A percentile compares a stretch with the other conserved stretches of the same genome.
Evolutionary conservation across 495 filamentous ascomycete genomes (phyloP).

Genomic region (Hypoxylon intermedium): DNA sequence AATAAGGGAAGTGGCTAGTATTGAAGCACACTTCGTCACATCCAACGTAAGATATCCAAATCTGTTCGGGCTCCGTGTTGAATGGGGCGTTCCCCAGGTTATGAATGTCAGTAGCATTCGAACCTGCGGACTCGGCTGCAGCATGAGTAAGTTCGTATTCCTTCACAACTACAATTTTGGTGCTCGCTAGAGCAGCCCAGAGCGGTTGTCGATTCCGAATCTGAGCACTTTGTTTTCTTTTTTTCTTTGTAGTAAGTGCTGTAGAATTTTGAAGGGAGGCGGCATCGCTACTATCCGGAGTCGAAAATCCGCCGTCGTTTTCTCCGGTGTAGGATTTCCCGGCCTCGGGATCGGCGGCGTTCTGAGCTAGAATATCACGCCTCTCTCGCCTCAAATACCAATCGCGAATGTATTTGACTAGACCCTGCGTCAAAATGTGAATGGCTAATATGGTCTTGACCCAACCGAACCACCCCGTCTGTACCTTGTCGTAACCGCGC

Average conservation of each 20-base stretch:
- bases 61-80: constrained; percentile 70
- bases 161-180: constrained; percentile 90
- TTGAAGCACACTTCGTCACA: constrained; percentile 83
- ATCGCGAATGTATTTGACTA: constrained; percentile 67
- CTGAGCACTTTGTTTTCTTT: constrained; percentile 85
- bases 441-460: constrained; percentile 73
- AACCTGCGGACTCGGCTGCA: constrained; percentile 72
- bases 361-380: constrained; percentile 54
- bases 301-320: constrained; percentile 50
- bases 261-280: constrained; percentile 40
- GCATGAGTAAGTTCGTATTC: constrained; percentile 89
- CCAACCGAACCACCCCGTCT: constrained; percentile 59
- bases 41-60: constrained; percentile 88
- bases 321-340: constrained; percentile 54
- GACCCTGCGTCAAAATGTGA: constrained; percentile 87
- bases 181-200: constrained; percentile 92
- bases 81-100: constrained; percentile 83
- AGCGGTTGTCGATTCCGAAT: constrained; percentile 89
- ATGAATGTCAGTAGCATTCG: constrained; percentile 77
- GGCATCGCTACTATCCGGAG: constrained; percentile 56
- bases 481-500: constrained; percentile 51
- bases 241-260: constrained; percentile 71
- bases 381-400: constrained; percentile 64
- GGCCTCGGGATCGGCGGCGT: constrained; percentile 55
- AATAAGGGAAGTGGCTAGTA: constrained; percentile 67